Conservation (phyloP, 1,284 basidiomycete species). For the Papiliotrema terrestris region DNA sequence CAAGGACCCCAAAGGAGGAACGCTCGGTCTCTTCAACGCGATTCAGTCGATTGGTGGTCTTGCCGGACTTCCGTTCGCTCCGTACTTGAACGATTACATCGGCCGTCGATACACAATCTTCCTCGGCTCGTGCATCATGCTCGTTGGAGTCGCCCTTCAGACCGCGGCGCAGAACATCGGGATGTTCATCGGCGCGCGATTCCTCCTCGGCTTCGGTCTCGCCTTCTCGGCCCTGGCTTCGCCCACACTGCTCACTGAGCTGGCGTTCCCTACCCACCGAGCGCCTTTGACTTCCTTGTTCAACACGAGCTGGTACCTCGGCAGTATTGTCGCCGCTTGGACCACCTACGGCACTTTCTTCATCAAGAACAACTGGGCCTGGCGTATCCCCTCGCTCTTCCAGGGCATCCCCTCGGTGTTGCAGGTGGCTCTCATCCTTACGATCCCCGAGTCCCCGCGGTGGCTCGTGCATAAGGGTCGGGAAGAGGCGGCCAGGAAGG, state of each 20-base stretch:
- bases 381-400: constrained; percentile 59
- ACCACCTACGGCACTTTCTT: constrained; percentile 33
- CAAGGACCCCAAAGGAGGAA: constrained; percentile 17
- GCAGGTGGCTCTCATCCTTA: constrained; percentile 12
- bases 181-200: constrained; percentile 43
- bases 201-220: constrained; percentile 50
- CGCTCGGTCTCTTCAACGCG: constrained; percentile 25
- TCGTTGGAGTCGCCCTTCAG: constrained; percentile 27
- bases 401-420: constrained; percentile 30
- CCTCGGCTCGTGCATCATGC: constrained; percentile 13
- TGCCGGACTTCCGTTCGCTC: constrained; percentile 21
- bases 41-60: constrained; percentile 16
- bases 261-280: constrained; percentile 27
- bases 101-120: constrained; percentile 25
- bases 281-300: constrained; percentile 15
- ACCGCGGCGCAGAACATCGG: constrained; percentile 16
- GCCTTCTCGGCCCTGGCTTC: constrained; percentile 39
- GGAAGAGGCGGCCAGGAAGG: constrained; percentile 54
- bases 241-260: constrained; percentile 21
- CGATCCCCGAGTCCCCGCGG: constrained; percentile 51
- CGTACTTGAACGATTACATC: constrained; percentile 16
- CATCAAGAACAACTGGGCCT: constrained; percentile 27
- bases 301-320: constrained; percentile 23
- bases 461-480: constrained; percentile 61
- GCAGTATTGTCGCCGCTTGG: constrained; percentile 46